Evolutionary conservation across 208 protist genomes (phyloP), one percentile per base, ranked within the genome.

Genomic region (Herpetomonas samuelpessoai): DNA sequence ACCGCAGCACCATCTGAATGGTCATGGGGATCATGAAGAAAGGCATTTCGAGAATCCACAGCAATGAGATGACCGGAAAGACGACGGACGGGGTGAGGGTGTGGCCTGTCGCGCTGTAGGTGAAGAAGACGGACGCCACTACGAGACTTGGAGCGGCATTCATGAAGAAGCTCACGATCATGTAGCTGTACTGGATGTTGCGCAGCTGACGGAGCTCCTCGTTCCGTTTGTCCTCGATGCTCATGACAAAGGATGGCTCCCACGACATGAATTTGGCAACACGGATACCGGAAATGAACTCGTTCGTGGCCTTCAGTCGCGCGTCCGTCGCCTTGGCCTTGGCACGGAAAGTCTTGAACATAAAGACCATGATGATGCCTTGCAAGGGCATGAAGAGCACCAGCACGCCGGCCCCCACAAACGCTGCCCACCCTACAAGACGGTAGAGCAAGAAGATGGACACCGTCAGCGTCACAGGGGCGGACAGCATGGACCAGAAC

Each of bases 191-290:
- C 46, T 82, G 78, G 12, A 81, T 61, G 16, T 71, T 48, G 10
- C 64, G 50, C 28, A 83, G 67, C 21, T 59, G 69, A n/a, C 19
- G 25, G n/a, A 96, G 28, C 71, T 95, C 83, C n/a, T 64, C 51
- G 12, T 31, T 26, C 19, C 90, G 63, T 1, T 74, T 62, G n/a
- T 65, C 49, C 29, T 83, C 50, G 46, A 96, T 74, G 7, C 35
- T 16, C 1, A 53, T 24, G 1, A 80, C 9, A 31, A 97, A 91
- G 30, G 29, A 38, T 22, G 74, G 57, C 62, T 97, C 93, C 88
- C 92, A 97, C 1, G 75, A 81, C 73, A 90, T 96, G 1, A 97
- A 79, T 67, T 98, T 98, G 35, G 97, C 80, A 12, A 97, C 78
- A 47, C 88, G 74, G 18, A 97, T 97, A 7, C 85, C 82, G n/a